These are phyloP conservation scores for Fusarium sp. DNA, from an alignment of 2,329 filamentous ascomycete genomes.

Conservation along the genomic window DNA sequence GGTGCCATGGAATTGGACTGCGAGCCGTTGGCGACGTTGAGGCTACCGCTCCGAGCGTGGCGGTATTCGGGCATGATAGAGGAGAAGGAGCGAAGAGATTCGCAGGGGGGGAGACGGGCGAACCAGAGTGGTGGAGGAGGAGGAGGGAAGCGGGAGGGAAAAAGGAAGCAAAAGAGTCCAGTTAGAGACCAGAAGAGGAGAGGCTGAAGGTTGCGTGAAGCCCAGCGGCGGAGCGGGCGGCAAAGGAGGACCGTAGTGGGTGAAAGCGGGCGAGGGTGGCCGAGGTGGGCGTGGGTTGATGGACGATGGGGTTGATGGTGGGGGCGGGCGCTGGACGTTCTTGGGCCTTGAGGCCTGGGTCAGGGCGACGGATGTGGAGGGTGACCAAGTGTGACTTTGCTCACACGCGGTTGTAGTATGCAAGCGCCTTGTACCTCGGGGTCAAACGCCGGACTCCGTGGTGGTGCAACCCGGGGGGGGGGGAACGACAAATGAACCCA, in stretches of 20 bases:
- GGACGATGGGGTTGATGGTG: conserved; percentile 28
- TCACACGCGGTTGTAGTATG: conserved; percentile 1
- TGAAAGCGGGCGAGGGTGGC: conserved; percentile 37
- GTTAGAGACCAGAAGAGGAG: conserved; percentile 22
- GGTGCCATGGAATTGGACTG: conserved; percentile 44
- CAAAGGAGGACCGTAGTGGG: conserved; percentile 41
- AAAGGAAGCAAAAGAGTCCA: conserved; percentile 17
- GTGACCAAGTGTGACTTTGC: conserved; percentile 26
- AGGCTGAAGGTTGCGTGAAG: conserved; percentile 38
- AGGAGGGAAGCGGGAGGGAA: conserved; percentile 19
- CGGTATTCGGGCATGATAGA: conserved; percentile 62
- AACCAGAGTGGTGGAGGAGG: conserved; percentile 34
- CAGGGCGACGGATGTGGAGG: conserved; percentile 19
- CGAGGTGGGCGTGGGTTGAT: conserved; percentile 37
- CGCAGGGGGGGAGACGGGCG: conserved; percentile 26
- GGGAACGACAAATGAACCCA: conserved; percentile 16
- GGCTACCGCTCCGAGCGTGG: conserved; percentile 68
- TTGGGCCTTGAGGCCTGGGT: conserved; percentile 2
- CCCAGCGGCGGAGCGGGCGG: conserved; percentile 42
- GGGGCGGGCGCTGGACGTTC: conserved; percentile 15
- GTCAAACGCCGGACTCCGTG: conserved; percentile 17
- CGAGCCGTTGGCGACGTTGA: conserved; percentile 59
- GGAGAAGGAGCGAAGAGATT: conserved; percentile 31
- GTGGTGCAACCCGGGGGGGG: conserved; percentile 30
- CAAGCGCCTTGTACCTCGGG: conserved; percentile 28